Evolutionary conservation across 2,329 filamentous ascomycete genomes (phyloP).

Genomic region (Fusarium domesticum): DNA sequence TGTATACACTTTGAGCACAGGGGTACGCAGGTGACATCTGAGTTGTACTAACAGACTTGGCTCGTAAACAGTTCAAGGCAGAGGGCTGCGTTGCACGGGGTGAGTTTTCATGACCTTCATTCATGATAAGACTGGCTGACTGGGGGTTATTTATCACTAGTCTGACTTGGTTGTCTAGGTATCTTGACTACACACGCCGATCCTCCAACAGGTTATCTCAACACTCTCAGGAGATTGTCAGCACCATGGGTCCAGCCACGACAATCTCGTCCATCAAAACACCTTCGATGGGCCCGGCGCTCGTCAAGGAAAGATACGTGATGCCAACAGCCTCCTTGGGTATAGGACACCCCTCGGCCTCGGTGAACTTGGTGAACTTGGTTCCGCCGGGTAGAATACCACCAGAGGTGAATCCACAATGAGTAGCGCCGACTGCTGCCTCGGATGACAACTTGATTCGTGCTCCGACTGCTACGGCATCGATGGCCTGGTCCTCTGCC

Average conservation of each 20-base stretch:
- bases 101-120: background rate
- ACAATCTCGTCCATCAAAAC: constrained; percentile 60
- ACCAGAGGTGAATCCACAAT: constrained; percentile 67
- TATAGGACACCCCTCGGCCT: constrained; percentile 53
- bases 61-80: background rate
- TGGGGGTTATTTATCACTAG: background rate
- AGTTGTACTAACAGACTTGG: background rate
- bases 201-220: no score
- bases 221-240: constrained; percentile 47
- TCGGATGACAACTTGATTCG: constrained; percentile 45
- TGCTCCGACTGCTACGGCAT: constrained; percentile 35
- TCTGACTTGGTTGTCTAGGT: background rate
- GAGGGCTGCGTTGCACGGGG: background rate
- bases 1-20: background rate
- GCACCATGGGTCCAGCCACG: constrained; percentile 61
- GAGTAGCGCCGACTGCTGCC: constrained; percentile 49
- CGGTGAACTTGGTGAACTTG: constrained; percentile 55
- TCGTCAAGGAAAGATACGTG: constrained; percentile 66
- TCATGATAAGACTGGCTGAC: background rate
- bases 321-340: constrained; percentile 62
- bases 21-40: background rate
- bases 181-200: no score
- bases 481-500: constrained; percentile 42
- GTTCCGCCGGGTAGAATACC: constrained; percentile 54
- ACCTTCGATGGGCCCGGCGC: constrained; percentile 46